phyloP scores from a whole-genome alignment of 73 alveolate genomes.

The Diophrys appendiculata region DNA sequence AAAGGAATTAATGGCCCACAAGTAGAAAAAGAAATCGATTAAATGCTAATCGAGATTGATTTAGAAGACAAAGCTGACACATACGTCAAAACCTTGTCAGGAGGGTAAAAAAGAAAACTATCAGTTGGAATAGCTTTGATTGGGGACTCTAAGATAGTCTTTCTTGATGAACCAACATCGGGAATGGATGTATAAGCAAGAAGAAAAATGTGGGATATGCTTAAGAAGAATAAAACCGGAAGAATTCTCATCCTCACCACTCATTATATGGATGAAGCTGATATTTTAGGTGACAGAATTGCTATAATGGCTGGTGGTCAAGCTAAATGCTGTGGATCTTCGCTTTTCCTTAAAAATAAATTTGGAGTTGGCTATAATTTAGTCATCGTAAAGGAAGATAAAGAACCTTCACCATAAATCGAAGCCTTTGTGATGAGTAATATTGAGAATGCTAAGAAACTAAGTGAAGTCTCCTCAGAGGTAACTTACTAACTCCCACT shows the following conservation, averaged over 20 bases:
- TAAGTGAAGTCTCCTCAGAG: conserved; percentile 66
- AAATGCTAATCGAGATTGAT: conserved; percentile 87
- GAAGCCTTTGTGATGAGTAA: conserved; percentile 40
- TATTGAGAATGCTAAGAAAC: conserved; percentile 36
- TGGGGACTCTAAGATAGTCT: conserved; percentile 89
- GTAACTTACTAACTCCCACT: conserved; percentile 72
- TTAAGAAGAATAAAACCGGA: conserved; percentile 81
- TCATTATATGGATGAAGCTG: conserved; percentile 99
- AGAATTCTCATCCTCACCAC: conserved; percentile 94
- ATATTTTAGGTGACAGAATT: conserved; percentile 95
- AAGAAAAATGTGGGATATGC: conserved; percentile 95
- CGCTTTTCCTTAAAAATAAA: conserved; percentile 86
- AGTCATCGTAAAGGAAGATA: conserved; percentile 48
- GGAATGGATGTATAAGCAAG: conserved; percentile 97
- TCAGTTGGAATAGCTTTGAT: conserved; percentile 91
- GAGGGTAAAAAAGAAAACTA: conserved; percentile 93
- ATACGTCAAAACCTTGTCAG: conserved; percentile 85
- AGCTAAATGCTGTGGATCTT: conserved; percentile 86
- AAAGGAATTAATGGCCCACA: conserved; percentile 78
- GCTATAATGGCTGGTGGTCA: conserved; percentile 94
- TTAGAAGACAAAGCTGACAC: conserved; percentile 63
- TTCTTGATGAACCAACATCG: conserved; percentile 96
- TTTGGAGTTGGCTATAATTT: conserved; percentile 88
- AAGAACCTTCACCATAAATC: conserved; percentile 49
- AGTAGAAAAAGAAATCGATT: conserved; percentile 62